A percentile compares a stretch with the other conserved stretches of the same genome.
These are phyloP conservation scores for Dispira simplex DNA, from an alignment of 192 early-diverging fungal species.

Conservation along the genomic window DNA sequence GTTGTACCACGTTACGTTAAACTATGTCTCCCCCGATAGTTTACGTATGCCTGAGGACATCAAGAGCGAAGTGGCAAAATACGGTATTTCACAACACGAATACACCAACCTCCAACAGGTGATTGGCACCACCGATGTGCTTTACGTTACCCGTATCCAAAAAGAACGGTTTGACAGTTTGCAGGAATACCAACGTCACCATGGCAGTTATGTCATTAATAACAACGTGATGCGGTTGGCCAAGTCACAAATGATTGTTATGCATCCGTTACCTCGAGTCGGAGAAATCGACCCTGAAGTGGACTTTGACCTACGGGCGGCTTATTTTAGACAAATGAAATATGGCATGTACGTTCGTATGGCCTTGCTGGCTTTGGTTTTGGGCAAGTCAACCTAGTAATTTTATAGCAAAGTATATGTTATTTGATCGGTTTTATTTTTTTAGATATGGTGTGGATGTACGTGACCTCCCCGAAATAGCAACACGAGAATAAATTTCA, in stretches of 20 bases:
- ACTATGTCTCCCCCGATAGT: slow-evolving; percentile 77
- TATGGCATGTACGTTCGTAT: slow-evolving; percentile 97
- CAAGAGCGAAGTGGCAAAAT: slow-evolving; percentile 42
- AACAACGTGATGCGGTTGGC: slow-evolving; percentile 71
- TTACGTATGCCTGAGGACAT: slow-evolving; percentile 79
- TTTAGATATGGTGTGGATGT: no score
- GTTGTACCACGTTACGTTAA: slow-evolving; percentile 85
- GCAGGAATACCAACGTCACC: slow-evolving; percentile 69
- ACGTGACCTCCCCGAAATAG: no score
- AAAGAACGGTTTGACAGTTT: slow-evolving; percentile 75
- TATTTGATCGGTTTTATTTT: no score
- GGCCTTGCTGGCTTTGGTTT: slow-evolving; percentile 86
- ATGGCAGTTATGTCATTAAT: slow-evolving; percentile 68
- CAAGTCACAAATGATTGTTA: slow-evolving; percentile 94
- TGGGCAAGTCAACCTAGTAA: slow-evolving; percentile 18
- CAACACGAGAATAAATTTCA: no score
- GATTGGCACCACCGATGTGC: slow-evolving; percentile 76
- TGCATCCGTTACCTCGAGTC: slow-evolving; percentile 95
- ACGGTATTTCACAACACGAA: slow-evolving; percentile 48
- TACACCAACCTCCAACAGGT: slow-evolving; percentile 58
- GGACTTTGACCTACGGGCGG: slow-evolving; percentile 93
- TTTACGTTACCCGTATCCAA: slow-evolving; percentile 95
- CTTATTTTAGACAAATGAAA: slow-evolving; percentile 97
- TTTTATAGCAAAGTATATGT: neutral
- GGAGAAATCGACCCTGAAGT: slow-evolving; percentile 94